Conservation (phyloP, 345 rosid genomes). For the Lepidium aucheri region DNA sequence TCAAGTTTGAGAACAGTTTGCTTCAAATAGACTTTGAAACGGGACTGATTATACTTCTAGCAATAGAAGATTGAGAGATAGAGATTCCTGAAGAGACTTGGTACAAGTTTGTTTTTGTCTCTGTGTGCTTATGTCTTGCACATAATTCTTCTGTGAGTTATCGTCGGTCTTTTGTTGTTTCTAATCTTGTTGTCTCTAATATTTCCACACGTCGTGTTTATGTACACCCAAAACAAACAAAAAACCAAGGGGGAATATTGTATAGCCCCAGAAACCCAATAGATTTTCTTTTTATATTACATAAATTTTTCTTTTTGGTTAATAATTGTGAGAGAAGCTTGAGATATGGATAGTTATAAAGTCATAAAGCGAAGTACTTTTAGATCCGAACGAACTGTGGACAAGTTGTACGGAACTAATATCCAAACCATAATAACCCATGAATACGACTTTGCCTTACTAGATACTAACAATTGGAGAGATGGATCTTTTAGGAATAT, state of each 20-base stretch:
- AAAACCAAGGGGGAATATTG: slow-evolving; percentile 19
- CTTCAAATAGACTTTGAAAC: neutral
- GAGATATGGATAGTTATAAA: no score
- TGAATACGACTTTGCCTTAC: no score
- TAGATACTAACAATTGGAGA: no score
- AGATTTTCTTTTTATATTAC: neutral
- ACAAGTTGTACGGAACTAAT: no score
- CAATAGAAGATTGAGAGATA: slow-evolving; percentile 10
- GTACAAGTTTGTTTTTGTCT: slow-evolving; percentile 9
- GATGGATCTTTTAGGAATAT: no score
- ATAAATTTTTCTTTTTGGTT: neutral
- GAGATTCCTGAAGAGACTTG: slow-evolving; percentile 14
- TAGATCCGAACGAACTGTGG: no score
- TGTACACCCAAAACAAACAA: neutral
- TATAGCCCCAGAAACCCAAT: slow-evolving; percentile 20
- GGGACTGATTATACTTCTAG: neutral
- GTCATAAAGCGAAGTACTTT: no score
- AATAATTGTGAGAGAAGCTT: no score
- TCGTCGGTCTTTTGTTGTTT: neutral
- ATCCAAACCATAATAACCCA: no score
- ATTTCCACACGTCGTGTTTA: neutral
- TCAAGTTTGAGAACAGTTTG: slow-evolving; percentile 8
- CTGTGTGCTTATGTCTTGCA: neutral
- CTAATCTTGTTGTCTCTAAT: neutral
- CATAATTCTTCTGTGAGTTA: slow-evolving; percentile 9